phyloP scores from a whole-genome alignment of 495 filamentous ascomycete species.

The Trypethelium eluteriae region DNA sequence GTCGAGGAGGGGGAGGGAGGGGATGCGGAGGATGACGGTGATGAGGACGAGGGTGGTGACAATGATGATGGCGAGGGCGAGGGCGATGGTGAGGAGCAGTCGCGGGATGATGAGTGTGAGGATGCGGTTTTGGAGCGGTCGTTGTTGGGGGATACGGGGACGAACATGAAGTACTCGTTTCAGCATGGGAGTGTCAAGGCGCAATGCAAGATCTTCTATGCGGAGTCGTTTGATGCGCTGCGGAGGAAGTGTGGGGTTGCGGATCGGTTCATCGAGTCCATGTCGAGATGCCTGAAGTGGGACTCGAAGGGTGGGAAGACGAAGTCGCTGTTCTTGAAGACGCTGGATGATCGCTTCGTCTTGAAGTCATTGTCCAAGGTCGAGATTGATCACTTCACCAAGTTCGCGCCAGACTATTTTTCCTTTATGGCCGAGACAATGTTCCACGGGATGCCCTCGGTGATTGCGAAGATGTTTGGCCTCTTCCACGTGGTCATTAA shows the following conservation, averaged over 20 bases:
- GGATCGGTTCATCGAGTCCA: slow-evolving; percentile 87
- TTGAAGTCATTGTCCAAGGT: slow-evolving; percentile 81
- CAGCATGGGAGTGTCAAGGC: slow-evolving; percentile 84
- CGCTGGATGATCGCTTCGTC: slow-evolving; percentile 87
- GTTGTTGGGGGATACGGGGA: slow-evolving; percentile 75
- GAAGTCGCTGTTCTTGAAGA: slow-evolving; percentile 96
- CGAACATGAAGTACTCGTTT: slow-evolving; percentile 91
- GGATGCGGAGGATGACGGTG: neutral
- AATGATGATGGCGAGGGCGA: neutral
- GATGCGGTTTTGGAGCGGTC: slow-evolving; percentile 32
- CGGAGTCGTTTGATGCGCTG: slow-evolving; percentile 94
- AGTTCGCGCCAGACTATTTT: slow-evolving; percentile 94
- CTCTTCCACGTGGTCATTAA: slow-evolving; percentile 97
- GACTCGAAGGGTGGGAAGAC: slow-evolving; percentile 98
- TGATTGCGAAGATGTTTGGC: slow-evolving; percentile 98
- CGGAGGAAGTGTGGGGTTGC: slow-evolving; percentile 85
- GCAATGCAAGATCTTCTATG: slow-evolving; percentile 96
- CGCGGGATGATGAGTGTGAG: slow-evolving; percentile 24
- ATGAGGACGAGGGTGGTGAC: neutral
- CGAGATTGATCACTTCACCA: slow-evolving; percentile 87
- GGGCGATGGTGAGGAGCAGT: neutral
- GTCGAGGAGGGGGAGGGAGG: too few relatives aligned
- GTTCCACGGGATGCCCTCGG: slow-evolving; percentile 91
- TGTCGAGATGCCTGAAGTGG: slow-evolving; percentile 94
- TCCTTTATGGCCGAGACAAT: slow-evolving; percentile 91